These are phyloP conservation scores for Claviceps digitariae DNA, from an alignment of 2,329 filamentous ascomycete species.

Conservation along the genomic window DNA sequence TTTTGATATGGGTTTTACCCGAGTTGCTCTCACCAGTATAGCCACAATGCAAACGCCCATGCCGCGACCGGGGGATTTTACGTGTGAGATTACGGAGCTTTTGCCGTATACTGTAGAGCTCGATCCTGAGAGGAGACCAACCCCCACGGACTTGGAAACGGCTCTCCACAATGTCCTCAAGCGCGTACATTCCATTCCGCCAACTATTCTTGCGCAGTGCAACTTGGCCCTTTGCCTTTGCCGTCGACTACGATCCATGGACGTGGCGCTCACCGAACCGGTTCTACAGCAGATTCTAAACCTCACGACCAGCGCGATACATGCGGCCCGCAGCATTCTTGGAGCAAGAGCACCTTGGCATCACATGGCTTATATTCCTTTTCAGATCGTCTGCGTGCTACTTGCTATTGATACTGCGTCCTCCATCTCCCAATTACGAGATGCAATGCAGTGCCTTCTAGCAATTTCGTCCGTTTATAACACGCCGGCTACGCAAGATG, in stretches of 20 bases:
- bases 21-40: constrained; percentile 32
- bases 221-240: constrained; percentile 43
- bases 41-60: constrained; percentile 26
- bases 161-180: constrained; percentile 28
- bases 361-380: constrained; percentile 45
- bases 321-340: constrained; percentile 32
- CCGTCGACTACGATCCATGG: constrained; percentile 37
- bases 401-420: constrained; percentile 39
- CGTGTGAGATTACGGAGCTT: constrained; percentile 35
- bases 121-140: constrained; percentile 33
- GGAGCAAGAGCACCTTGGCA: constrained; percentile 38
- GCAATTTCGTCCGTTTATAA: constrained; percentile 29
- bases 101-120: constrained; percentile 39
- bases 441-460: constrained; percentile 35
- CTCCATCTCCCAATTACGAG: constrained; percentile 31
- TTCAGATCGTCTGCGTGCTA: constrained; percentile 42
- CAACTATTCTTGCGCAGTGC: constrained; percentile 35
- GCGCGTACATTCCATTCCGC: constrained; percentile 24
- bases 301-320: constrained; percentile 30
- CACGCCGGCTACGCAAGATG: constrained; percentile 36
- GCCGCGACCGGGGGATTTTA: constrained; percentile 25
- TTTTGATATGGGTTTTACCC: constrained; percentile 42
- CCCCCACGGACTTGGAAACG: constrained; percentile 27
- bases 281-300: constrained; percentile 33
- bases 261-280: constrained; percentile 27